Conservation (phyloP, 306 rosid genomes). For the Lathyrus sativus region DNA sequence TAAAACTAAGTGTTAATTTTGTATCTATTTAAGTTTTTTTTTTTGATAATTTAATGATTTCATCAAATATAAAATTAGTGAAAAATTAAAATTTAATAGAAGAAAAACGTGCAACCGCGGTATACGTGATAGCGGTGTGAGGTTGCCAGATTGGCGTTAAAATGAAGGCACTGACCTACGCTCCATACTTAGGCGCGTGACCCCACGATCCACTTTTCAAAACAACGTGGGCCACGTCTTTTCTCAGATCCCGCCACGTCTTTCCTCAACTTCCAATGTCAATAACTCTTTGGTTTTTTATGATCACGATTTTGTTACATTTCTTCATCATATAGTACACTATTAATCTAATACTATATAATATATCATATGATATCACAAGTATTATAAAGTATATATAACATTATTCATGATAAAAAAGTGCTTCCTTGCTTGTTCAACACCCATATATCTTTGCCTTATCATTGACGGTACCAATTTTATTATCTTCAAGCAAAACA, state of each 20-base stretch:
- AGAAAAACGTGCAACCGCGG: background rate
- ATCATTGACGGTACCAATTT: constrained; percentile 8
- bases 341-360: background rate
- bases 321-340: background rate
- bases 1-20: no score
- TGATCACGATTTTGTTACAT: background rate
- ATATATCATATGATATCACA: no score
- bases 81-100: background rate
- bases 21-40: no score
- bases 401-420: no score
- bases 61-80: no score
- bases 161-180: constrained; percentile 11
- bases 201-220: constrained; percentile 27
- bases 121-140: background rate
- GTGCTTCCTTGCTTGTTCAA: constrained; percentile 63
- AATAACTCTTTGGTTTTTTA: background rate
- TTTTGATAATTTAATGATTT: no score
- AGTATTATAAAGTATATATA: no score
- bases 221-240: constrained; percentile 23
- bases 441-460: constrained; percentile 56
- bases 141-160: background rate
- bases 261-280: background rate
- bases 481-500: constrained; percentile 51
- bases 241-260: constrained; percentile 4
- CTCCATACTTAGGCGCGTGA: background rate